A percentile compares a stretch with the other conserved stretches of the same genome.
Evolutionary conservation across 352 stramenopile species (phyloP).

Genomic region (Phytophthora podocarpi): DNA sequence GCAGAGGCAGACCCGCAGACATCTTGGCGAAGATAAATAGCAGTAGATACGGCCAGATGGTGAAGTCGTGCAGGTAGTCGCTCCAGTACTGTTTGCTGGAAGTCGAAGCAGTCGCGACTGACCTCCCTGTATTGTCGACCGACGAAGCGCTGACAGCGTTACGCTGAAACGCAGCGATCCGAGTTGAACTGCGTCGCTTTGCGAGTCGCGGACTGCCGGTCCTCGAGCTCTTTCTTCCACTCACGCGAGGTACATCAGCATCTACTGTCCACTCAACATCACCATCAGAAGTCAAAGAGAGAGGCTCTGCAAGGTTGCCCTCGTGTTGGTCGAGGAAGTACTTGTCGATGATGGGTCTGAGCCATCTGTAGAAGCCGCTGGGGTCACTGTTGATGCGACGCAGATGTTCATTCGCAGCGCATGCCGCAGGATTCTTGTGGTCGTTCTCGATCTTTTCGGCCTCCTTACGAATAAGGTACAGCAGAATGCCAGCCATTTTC

Average conservation of each 20-base stretch:
- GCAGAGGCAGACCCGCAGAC: conserved; percentile 41
- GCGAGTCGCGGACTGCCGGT: conserved; percentile 27
- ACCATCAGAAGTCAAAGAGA: conserved; percentile 22
- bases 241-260: conserved; percentile 3
- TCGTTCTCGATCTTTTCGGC: conserved; percentile 80
- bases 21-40: conserved; percentile 58
- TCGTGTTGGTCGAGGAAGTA: conserved; percentile 64
- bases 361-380: conserved; percentile 78
- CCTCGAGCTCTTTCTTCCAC: conserved; percentile 14
- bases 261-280: conserved; percentile 11
- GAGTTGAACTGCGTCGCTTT: conserved; percentile 28
- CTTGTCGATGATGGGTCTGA: conserved; percentile 64
- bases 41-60: conserved; percentile 77
- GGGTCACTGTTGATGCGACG: conserved; percentile 67
- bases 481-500: conserved; percentile 77
- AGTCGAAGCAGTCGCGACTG: neutral
- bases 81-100: conserved; percentile 28
- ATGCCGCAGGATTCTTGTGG: conserved; percentile 33
- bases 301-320: conserved; percentile 36
- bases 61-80: conserved; percentile 75
- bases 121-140: neutral
- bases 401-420: conserved; percentile 58
- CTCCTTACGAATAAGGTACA: conserved; percentile 80
- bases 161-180: conserved; percentile 43
- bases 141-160: conserved; percentile 14